Base-by-base conservation (phyloP, 352 stramenopile species). In the Halophytophthora polymorphica region DNA sequence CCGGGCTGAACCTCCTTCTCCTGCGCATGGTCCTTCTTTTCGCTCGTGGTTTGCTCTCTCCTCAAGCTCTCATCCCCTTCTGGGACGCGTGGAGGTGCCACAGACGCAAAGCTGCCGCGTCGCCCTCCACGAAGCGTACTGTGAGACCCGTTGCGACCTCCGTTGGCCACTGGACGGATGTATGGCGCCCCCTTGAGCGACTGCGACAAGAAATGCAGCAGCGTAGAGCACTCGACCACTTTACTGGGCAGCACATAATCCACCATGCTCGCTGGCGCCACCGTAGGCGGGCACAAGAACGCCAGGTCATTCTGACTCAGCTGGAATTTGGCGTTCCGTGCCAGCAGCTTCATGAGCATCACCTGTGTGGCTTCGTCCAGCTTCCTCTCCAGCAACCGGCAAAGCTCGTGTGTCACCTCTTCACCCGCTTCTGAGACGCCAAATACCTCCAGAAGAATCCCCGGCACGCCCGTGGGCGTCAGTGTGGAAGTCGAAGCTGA, bases 321-420 rank as follows among this genome's bases (percentile, higher is more conserved):
- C 56, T 94, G 83, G 51, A 95, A 91, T 57, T 95, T 93, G 2
- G 69, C 75, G 38, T 95, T 94, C 49, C 83, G 73, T 18, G 80
- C 82, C 6, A 95, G 51, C 6, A 94, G 59, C 58, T 93, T 95
- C 83, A 94, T 94, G 25, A 95, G 45, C 38, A 95, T 86, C 14
- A 90, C 63, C 44, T 92, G 84, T 15, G 83, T 90, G 10, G 80
- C 77, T 60, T 95, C 86, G 42, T 95, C 86, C 7, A 95, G 58
- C 48, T 95, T 95, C n/a, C 83, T 69, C 40, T 95, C 86, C 10
- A 95, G 53, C 36, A 93, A 45, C 19, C 75, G 69, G 35, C 82
- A 92, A 19, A 95, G 57, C 35, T 95, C 86, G 41, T 90, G 66
- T 3, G 86, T 93, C 12, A 95, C 71, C 69, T 95, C 86, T 60